A percentile compares a stretch with the other conserved stretches of the same genome.
phyloP scores from a whole-genome alignment of 176 grass and related monocot genomes.

The maize (Zea mays) region DNA sequence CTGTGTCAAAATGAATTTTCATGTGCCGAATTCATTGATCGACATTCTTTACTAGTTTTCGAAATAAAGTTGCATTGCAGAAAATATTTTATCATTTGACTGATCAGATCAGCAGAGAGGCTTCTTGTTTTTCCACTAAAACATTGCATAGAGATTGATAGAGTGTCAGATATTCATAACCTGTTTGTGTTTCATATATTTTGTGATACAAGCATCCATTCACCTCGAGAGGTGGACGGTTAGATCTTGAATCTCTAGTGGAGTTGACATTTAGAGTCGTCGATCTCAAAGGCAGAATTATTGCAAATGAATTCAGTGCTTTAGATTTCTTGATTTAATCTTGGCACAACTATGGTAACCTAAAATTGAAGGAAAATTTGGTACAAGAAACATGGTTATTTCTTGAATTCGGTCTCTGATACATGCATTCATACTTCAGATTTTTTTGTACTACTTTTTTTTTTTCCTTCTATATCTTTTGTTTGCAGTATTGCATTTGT shows the following conservation, averaged over 20 bases:
- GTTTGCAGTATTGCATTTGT: background rate
- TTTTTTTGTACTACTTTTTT: constrained; percentile 12
- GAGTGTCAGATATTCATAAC: background rate
- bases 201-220: background rate
- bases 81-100: background rate
- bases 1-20: constrained; percentile 50
- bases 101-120: background rate
- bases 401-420: background rate
- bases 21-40: constrained; percentile 53
- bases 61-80: background rate
- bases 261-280: background rate
- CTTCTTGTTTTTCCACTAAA: background rate
- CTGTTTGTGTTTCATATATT: background rate
- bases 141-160: background rate
- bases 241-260: background rate
- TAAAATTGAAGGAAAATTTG: background rate
- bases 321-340: background rate
- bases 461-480: background rate
- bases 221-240: background rate
- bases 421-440: no score
- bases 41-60: constrained; percentile 32
- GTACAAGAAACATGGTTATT: background rate
- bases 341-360: background rate
- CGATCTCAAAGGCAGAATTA: background rate
- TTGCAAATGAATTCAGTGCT: background rate